Conservation (phyloP, 2,329 filamentous ascomycete genomes). For the Paecilomyces formosus region DNA sequence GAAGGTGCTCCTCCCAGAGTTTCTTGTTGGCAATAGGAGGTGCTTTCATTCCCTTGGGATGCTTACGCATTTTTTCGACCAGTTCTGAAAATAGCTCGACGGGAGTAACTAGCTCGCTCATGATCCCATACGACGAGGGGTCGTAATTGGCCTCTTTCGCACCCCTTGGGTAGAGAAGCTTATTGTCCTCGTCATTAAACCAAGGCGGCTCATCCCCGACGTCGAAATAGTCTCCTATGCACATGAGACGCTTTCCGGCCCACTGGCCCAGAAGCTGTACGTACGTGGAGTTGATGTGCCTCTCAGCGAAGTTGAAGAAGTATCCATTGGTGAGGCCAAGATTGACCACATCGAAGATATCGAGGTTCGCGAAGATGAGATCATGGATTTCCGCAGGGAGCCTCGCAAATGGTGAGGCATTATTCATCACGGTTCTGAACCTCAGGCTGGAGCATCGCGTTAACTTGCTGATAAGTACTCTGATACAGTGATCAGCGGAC, state of each 20-base stretch:
- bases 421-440: not conserved
- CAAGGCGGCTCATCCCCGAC: conserved; percentile 6
- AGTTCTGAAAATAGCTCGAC: not conserved
- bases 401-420: not conserved
- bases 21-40: conserved; percentile 5
- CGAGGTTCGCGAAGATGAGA: not conserved
- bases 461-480: not conserved
- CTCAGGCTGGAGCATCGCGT: not conserved
- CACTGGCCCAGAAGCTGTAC: conserved; percentile 14
- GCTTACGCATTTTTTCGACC: not conserved
- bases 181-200: conserved; percentile 2
- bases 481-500: not conserved
- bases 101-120: not conserved
- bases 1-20: conserved; percentile 8
- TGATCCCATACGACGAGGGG: not conserved
- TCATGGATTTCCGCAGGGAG: not conserved
- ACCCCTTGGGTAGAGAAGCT: conserved; percentile 11
- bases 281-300: conserved; percentile 11
- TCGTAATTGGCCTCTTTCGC: no score
- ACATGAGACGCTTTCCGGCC: conserved; percentile 22
- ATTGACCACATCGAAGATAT: conserved; percentile 8
- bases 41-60: not conserved
- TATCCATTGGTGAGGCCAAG: conserved; percentile 11
- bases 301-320: conserved; percentile 12
- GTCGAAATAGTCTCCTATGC: conserved; percentile 12